Evolutionary conservation across 352 stramenopile species (phyloP), one percentile per base, ranked within the genome.

Genomic region (Pilasporangium apinafurcum): DNA sequence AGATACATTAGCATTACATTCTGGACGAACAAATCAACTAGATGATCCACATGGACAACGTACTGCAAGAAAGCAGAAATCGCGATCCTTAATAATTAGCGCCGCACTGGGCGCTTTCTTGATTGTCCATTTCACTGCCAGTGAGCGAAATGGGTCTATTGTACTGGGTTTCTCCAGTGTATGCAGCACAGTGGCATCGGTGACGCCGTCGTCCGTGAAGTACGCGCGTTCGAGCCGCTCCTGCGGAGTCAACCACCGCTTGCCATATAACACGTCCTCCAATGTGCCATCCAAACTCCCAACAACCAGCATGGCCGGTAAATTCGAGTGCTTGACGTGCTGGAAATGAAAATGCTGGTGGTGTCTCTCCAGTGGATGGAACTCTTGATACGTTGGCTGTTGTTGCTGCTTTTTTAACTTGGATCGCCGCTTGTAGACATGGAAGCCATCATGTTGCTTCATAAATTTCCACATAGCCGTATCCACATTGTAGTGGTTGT

Each of bases 11-110:
- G 20, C 8, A 26, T 48, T 20, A 39, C 27, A 22, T 2, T n/a
- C 30, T 10, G 12, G 17, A 8, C 10, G 4, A 38, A 39, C 17
- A 16, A 38, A 13, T 14, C 27, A n/a, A 39, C 10, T 0, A 18
- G 33, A 17, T 18, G 17, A 48, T 28, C 14, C 9, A 17, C n/a
- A n/a, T n/a, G 22, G n/a, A 13, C 30, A 16, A 56, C 52, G 38
- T 46, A 60, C 52, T 17, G 56, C 33, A 24, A 80, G 48, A 45
- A 73, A 80, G 59, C 64, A 80, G 16, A 80, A 65, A 34, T 80
- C 64, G 25, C 67, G 51, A 35, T 80, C 61, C 40, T 74, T 70
- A 26, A 74, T 62, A 27, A 76, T 43, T 14, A 75, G 40, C 0
- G 58, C 53, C 9, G 56, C 58, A 1, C 50, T 46, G 17, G 65